Evolutionary conservation across 1,284 basidiomycete species (phyloP).

Genomic region (Pseudozyma hubeiensis): DNA sequence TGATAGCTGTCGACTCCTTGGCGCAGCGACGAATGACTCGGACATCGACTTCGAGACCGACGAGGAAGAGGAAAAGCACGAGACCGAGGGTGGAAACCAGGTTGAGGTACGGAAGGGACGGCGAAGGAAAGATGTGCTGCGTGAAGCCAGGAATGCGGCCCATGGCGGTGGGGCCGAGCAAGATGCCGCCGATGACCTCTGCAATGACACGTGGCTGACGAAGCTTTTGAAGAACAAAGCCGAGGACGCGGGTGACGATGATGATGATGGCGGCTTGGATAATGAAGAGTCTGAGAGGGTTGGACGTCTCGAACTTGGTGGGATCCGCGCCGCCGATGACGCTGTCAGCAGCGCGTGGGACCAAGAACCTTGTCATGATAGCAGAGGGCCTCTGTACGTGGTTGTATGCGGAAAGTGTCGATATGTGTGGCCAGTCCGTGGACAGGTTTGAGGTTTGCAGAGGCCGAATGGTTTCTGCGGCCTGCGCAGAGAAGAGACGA

Average conservation of each 20-base stretch:
- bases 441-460: neutral
- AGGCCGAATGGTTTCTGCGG: conserved; percentile 1
- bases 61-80: conserved; percentile 77
- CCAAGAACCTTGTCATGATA: conserved; percentile 30
- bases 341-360: conserved; percentile 52
- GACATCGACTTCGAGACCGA: conserved; percentile 90
- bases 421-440: neutral
- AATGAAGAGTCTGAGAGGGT: conserved; percentile 85
- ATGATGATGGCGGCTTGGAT: conserved; percentile 77
- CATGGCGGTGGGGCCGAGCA: conserved; percentile 72
- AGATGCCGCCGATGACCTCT: conserved; percentile 85
- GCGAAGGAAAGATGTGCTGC: conserved; percentile 62
- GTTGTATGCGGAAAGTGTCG: conserved; percentile 1
- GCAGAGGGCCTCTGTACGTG: neutral
- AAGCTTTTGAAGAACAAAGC: conserved; percentile 75
- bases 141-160: conserved; percentile 65
- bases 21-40: conserved; percentile 75
- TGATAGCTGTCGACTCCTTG: conserved; percentile 71
- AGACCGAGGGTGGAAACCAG: conserved; percentile 89
- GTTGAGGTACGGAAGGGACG: conserved; percentile 81
- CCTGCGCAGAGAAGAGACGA: conserved; percentile 9
- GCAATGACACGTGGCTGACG: conserved; percentile 87
- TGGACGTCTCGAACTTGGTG: conserved; percentile 73
- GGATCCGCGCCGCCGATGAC: conserved; percentile 79
- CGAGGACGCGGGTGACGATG: conserved; percentile 78